phyloP scores from a whole-genome alignment of 768 basidiomycete species.

The Boletellus emodensis region DNA sequence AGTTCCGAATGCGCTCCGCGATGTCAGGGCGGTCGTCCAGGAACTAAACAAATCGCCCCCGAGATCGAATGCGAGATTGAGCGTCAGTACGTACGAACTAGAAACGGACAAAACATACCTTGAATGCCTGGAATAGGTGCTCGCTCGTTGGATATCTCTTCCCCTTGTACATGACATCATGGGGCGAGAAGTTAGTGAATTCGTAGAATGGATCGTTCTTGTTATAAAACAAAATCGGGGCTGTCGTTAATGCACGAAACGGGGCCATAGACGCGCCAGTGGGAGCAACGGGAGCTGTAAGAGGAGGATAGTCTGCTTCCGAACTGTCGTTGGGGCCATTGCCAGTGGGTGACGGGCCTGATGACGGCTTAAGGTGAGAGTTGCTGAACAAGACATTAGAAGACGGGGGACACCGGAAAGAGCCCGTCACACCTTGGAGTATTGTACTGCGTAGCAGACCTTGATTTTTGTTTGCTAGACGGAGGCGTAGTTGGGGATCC shows the following conservation, averaged over 20 bases:
- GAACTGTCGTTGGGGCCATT: slow-evolving; percentile 5
- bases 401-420: background rate
- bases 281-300: slow-evolving; percentile 30
- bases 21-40: slow-evolving; percentile 54
- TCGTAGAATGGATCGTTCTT: slow-evolving; percentile 62
- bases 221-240: slow-evolving; percentile 58
- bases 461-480: slow-evolving; percentile 16
- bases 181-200: slow-evolving; percentile 71
- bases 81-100: background rate
- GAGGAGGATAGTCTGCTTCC: slow-evolving; percentile 28
- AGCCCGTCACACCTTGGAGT: slow-evolving; percentile 14
- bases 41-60: slow-evolving; percentile 40
- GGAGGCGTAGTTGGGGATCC: slow-evolving; percentile 25
- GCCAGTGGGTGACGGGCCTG: background rate
- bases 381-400: slow-evolving; percentile 9
- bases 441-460: slow-evolving; percentile 24
- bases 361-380: slow-evolving; percentile 13
- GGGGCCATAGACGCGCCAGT: slow-evolving; percentile 28
- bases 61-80: background rate
- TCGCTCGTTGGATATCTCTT: slow-evolving; percentile 72
- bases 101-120: slow-evolving; percentile 34
- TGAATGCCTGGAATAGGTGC: slow-evolving; percentile 74
- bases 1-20: slow-evolving; percentile 66
- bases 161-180: slow-evolving; percentile 57
- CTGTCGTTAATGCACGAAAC: slow-evolving; percentile 25